Evolutionary conservation across 495 filamentous ascomycete genomes (phyloP).

Genomic region (Penicillium egyptiacum): DNA sequence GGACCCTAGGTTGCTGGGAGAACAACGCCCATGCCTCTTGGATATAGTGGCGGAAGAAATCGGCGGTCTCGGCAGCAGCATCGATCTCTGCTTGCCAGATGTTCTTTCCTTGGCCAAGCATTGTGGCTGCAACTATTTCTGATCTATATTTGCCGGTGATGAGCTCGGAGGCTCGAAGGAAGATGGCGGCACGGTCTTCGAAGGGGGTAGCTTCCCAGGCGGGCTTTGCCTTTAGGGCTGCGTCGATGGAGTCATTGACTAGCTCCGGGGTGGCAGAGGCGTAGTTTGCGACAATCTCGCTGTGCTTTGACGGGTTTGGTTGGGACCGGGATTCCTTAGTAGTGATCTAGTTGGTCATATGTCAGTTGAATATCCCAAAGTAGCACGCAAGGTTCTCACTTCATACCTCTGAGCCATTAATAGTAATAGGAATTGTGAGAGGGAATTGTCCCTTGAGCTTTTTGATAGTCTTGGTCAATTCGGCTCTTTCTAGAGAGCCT

Average conservation of each 20-base stretch:
- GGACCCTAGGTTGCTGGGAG: slow-evolving; percentile 65
- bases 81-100: slow-evolving; percentile 97
- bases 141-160: slow-evolving; percentile 86
- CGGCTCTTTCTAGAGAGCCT: slow-evolving; percentile 29
- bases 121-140: slow-evolving; percentile 86
- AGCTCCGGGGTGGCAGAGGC: slow-evolving; percentile 66
- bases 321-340: slow-evolving; percentile 43
- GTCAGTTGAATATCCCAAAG: neutral
- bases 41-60: slow-evolving; percentile 82
- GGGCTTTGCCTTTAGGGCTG: slow-evolving; percentile 76
- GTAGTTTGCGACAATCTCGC: slow-evolving; percentile 66
- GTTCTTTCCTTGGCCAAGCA: slow-evolving; percentile 94
- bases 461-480: slow-evolving; percentile 28
- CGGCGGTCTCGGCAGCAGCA: slow-evolving; percentile 80
- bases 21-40: slow-evolving; percentile 72
- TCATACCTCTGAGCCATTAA: slow-evolving; percentile 29
- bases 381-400: neutral
- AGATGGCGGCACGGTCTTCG: slow-evolving; percentile 82
- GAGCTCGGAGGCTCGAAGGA: slow-evolving; percentile 86
- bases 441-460: slow-evolving; percentile 31
- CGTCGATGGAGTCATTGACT: slow-evolving; percentile 70
- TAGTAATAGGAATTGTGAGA: slow-evolving; percentile 29
- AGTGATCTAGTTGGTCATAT: slow-evolving; percentile 12
- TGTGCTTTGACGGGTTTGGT: slow-evolving; percentile 71
- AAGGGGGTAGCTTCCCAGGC: slow-evolving; percentile 82